Conservation (phyloP, 2,329 filamentous ascomycete species). For the Penicillium sp. region DNA sequence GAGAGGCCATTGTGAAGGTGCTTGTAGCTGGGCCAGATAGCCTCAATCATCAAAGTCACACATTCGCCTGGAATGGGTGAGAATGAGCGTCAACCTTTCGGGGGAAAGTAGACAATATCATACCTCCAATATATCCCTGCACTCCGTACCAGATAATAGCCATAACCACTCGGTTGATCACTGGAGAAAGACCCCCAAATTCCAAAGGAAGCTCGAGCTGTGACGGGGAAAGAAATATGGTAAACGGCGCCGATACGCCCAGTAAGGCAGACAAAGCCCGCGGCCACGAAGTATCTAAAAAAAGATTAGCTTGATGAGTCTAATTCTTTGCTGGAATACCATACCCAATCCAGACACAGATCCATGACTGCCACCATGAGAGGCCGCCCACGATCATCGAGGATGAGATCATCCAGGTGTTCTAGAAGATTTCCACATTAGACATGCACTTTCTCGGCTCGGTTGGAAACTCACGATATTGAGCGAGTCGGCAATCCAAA, state of each 20-base stretch:
- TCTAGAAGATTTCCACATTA: conserved; percentile 41
- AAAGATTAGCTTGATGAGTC: too few relatives aligned
- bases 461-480: conserved; percentile 56
- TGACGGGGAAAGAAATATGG: conserved; percentile 84
- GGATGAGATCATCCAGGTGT: conserved; percentile 90
- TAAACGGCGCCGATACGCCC: conserved; percentile 81
- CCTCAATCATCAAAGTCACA: conserved; percentile 79
- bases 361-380: conserved; percentile 87
- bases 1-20: conserved; percentile 64
- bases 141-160: conserved; percentile 86
- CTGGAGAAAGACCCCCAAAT: conserved; percentile 83
- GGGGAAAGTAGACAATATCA: neutral
- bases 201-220: conserved; percentile 71
- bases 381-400: conserved; percentile 72
- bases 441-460: neutral
- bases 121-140: conserved; percentile 64
- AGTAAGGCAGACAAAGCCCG: conserved; percentile 67
- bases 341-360: conserved; percentile 86
- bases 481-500: conserved; percentile 80
- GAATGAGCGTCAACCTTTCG: neutral
- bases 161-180: conserved; percentile 84
- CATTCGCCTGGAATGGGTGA: conserved; percentile 55
- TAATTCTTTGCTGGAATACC: too few relatives aligned
- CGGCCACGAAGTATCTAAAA: conserved; percentile 76
- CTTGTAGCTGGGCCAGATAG: conserved; percentile 65